Evolutionary conservation across 2,329 filamentous ascomycete species (phyloP).

Genomic region (Pyricularia pennisetigena): DNA sequence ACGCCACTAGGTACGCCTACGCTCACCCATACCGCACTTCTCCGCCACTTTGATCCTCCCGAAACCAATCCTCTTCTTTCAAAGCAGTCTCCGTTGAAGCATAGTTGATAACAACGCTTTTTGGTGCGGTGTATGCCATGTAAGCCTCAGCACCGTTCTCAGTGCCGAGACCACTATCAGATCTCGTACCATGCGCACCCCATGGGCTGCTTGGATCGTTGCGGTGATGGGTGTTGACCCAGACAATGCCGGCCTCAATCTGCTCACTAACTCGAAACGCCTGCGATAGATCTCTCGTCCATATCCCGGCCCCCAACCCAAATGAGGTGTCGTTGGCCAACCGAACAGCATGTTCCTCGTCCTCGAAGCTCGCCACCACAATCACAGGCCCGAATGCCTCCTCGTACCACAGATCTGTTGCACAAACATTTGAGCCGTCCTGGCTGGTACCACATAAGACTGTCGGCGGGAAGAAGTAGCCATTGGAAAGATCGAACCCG

Average conservation of each 20-base stretch:
- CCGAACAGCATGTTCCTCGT: conserved; percentile 60
- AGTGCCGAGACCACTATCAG: conserved; percentile 56
- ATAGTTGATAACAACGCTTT: conserved; percentile 63
- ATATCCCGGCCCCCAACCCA: conserved; percentile 66
- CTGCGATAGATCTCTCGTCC: conserved; percentile 65
- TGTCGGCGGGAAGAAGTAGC: conserved; percentile 75
- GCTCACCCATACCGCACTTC: conserved; percentile 50
- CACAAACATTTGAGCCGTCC: conserved; percentile 49
- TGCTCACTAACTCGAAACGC: conserved; percentile 63
- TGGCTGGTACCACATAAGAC: conserved; percentile 46
- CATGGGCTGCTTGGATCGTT: conserved; percentile 65
- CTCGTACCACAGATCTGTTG: conserved; percentile 66
- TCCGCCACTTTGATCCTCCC: conserved; percentile 33
- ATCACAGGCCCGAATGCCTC: conserved; percentile 80
- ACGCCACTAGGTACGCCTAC: no score
- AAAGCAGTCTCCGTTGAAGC: conserved; percentile 42
- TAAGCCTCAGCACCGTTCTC: conserved; percentile 63
- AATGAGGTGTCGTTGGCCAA: conserved; percentile 67
- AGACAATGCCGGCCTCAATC: conserved; percentile 55
- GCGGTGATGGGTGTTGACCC: conserved; percentile 55
- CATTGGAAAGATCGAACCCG: conserved; percentile 38
- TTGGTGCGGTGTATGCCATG: conserved; percentile 46
- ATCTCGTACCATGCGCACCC: conserved; percentile 48
- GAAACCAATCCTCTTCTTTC: conserved; percentile 57
- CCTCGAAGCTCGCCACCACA: conserved; percentile 64